Percentiles rank a stretch among this genome's conserved stretches.
phyloP scores from a whole-genome alignment of 768 basidiomycete species.

The Boletus rubroflammeus region DNA sequence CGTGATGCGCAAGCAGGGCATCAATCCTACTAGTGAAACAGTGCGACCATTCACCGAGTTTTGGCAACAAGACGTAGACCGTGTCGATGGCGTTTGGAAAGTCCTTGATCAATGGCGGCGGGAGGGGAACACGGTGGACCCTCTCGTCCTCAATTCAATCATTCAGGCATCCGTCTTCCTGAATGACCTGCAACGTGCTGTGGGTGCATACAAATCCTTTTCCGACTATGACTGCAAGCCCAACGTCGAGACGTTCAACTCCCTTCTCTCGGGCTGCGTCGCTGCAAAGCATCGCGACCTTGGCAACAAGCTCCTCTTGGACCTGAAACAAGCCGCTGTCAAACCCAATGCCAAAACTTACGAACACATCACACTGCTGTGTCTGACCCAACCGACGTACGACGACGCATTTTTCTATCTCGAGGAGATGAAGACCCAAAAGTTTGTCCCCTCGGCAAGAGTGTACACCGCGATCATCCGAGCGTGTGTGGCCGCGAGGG shows the following conservation, averaged over 20 bases:
- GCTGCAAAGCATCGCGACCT: constrained; percentile 56
- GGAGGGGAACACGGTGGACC: constrained; percentile 50
- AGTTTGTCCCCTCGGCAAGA: constrained; percentile 46
- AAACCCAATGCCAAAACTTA: constrained; percentile 60
- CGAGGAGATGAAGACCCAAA: constrained; percentile 77
- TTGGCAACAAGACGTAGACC: constrained; percentile 46
- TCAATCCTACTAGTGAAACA: constrained; percentile 50
- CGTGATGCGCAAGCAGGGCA: constrained; percentile 53
- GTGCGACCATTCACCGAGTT: constrained; percentile 49
- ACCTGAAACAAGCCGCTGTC: constrained; percentile 58
- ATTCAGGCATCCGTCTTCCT: constrained; percentile 58
- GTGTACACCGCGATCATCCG: constrained; percentile 60
- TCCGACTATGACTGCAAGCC: constrained; percentile 53
- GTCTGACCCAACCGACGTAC: constrained; percentile 66
- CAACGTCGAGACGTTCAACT: constrained; percentile 63
- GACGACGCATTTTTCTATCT: constrained; percentile 89
- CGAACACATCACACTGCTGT: constrained; percentile 63
- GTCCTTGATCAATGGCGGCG: constrained; percentile 57
- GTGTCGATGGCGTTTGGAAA: constrained; percentile 62
- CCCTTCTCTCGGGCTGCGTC: constrained; percentile 64
- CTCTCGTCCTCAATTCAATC: constrained; percentile 61
- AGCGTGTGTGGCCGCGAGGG: constrained; percentile 53
- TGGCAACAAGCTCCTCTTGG: constrained; percentile 61
- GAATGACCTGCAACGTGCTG: constrained; percentile 69
- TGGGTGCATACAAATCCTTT: constrained; percentile 71